Conservation (phyloP, 257 asterid species). For the Osmanthus fragrans region DNA sequence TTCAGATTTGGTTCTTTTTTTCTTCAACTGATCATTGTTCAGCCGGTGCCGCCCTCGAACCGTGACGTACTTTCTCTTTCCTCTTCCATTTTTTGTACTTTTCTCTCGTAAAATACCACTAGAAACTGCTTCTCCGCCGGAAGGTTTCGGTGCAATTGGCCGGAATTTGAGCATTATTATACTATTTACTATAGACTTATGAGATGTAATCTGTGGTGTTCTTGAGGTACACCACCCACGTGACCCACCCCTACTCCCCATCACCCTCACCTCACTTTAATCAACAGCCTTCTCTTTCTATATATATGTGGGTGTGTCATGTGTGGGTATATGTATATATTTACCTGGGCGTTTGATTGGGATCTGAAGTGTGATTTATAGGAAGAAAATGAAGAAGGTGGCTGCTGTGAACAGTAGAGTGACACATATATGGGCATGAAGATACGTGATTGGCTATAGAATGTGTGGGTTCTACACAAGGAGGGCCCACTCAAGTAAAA, state of each 20-base stretch:
- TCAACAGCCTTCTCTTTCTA: not conserved
- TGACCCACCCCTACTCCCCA: not conserved
- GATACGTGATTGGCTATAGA: not conserved
- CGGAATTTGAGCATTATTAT: conserved; percentile 44
- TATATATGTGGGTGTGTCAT: not conserved
- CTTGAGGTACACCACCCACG: not conserved
- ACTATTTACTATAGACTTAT: conserved; percentile 6
- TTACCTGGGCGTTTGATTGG: not conserved
- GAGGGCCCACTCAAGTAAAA: not conserved
- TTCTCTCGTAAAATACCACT: conserved; percentile 14
- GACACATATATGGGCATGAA: not conserved
- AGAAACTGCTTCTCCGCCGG: conserved; percentile 21
- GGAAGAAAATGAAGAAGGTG: conserved; percentile 1
- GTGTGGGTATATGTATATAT: not conserved
- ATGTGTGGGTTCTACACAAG: not conserved
- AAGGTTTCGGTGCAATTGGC: conserved; percentile 57
- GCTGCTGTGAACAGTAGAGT: not conserved
- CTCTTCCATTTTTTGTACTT: conserved; percentile 20
- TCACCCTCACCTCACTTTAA: conserved; percentile 26
- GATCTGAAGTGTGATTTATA: conserved; percentile 9
- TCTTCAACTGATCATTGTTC: not conserved
- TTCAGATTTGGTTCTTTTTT: not conserved
- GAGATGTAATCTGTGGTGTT: not conserved
- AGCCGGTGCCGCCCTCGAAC: conserved; percentile 24
- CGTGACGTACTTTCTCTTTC: conserved; percentile 51